Conservation (phyloP, 1,284 basidiomycete species). For the Malassezia sympodialis region DNA sequence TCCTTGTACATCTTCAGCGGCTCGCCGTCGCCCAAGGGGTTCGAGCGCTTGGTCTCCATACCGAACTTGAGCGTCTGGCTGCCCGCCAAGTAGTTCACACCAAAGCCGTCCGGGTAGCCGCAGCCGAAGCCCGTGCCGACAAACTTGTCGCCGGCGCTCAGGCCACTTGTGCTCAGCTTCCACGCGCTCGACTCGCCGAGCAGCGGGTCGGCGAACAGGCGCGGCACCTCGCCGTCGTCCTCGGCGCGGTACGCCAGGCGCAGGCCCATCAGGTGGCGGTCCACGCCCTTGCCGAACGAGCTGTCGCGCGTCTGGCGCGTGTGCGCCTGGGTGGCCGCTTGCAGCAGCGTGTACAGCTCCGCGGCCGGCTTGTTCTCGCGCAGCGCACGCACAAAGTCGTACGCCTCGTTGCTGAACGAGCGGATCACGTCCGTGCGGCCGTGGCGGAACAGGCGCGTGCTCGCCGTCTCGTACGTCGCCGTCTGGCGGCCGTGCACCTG, state of each 20-base stretch:
- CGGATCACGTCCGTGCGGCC: conserved; percentile 89
- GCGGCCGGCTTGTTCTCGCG: conserved; percentile 55
- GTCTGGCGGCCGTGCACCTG: conserved; percentile 66
- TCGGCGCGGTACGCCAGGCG: conserved; percentile 51
- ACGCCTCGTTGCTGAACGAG: conserved; percentile 64
- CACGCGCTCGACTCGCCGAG: conserved; percentile 71
- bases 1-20: conserved; percentile 60
- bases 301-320: conserved; percentile 66
- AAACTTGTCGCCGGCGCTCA: conserved; percentile 77
- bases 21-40: conserved; percentile 55
- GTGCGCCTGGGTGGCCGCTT: conserved; percentile 64
- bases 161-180: conserved; percentile 82
- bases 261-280: conserved; percentile 82
- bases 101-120: conserved; percentile 35
- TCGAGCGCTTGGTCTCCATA: conserved; percentile 69
- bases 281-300: conserved; percentile 73
- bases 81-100: conserved; percentile 60
- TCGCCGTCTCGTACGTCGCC: conserved; percentile 87
- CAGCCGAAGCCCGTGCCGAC: conserved; percentile 69
- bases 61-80: conserved; percentile 80
- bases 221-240: conserved; percentile 32
- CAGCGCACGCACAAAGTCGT: conserved; percentile 71
- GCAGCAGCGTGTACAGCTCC: conserved; percentile 56
- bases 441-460: conserved; percentile 78
- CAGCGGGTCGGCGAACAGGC: conserved; percentile 56